Evolutionary conservation across 2,329 filamentous ascomycete species (phyloP), one percentile per base, ranked within the genome.

Genomic region (Mariannaea sp.): DNA sequence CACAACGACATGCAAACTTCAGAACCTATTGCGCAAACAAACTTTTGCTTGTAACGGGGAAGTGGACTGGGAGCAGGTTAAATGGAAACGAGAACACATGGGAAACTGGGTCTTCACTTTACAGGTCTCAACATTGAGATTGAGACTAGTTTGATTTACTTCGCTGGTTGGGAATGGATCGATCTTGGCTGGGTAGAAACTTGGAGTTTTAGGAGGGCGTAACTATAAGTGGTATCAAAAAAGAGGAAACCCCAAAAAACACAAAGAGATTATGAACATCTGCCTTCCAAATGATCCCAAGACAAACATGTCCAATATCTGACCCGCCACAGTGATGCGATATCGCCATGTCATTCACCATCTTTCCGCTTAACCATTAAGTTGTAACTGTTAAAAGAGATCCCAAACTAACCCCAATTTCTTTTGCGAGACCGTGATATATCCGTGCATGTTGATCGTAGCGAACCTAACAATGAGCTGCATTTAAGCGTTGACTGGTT

Each of bases 211-310:
- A 22, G 19, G 17, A 5, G 10, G 24, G 35, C 17, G 24, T 39
- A 39, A 32, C 22, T 24, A 24, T 27, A 53, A 29, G 35, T 41
- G 30, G 44, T 42, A 49, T 45, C 38, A 52, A 55, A 52, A 42
- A 26, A 36, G 26, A 7, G 26, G 7, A 29, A 29, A n/a, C n/a
- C n/a, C n/a, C n/a, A n/a, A n/a, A n/a, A n/a, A n/a, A n/a, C n/a
- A n/a, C n/a, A 24, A 24, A 38, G 33, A 24, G 20, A 12, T 17
- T 45, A 38, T 47, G 8, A 29, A 19, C 10, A 39, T 39, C 24
- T 26, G 33, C 44, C 44, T 13, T 24, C 9, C 29, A 38, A 30
- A 45, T 14, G 22, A 19, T 38, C 19, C 43, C 27, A 39, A 14
- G 27, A 38, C 6, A 48, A n/a, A 40, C 38, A 19, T 29, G 29